Evolutionary conservation across 2,329 filamentous ascomycete genomes (phyloP), one percentile per base, ranked within the genome.

Genomic region (Fusarium buharicum): DNA sequence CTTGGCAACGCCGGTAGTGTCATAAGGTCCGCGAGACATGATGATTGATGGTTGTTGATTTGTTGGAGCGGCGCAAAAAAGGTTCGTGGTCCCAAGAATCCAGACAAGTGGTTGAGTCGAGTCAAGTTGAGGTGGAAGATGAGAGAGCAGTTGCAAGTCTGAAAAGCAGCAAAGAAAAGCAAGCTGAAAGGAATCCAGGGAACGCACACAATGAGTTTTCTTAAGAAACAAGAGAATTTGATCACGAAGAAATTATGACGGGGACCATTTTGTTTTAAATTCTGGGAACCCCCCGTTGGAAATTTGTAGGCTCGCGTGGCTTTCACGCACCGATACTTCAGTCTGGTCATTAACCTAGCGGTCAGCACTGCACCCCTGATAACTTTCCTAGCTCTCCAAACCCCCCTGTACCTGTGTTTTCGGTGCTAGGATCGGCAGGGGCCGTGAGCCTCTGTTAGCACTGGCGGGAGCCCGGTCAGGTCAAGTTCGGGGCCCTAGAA

Each of bases 1-100:
- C 70, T 76, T 77, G 47, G 67, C 55, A 37, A 77, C 68, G 55
- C 75, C 75, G 47, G 75, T 77, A n/a, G 71, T 74, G 52, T 77
- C 75, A 55, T 77, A 77, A 2, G 75, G 75, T 48, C 75, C 75
- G 40, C 75, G 73, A 33, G 72, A 62, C 75, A 77, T 77, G 46
- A 30, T 59, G 61, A 40, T 36, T 30, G 53, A 39, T 52, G 38
- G 27, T 57, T 52, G 46, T 59, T 41, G 38, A 45, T 43, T 34
- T 44, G 36, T 49, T 56, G 49, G 30, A 39, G 55, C 20, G 39
- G 18, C 36, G 44, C 38, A 50, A 38, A 10, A 10, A 24, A 50
- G 54, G 33, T 62, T 60, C 14, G 59, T 64, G 54, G 55, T 60
- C 37, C 55, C 48, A 28, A 33, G 39, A 50, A 36, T 34, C n/a